Conservation (phyloP, 1,139 yeast species). For the Magnusiomyces fungicola region DNA sequence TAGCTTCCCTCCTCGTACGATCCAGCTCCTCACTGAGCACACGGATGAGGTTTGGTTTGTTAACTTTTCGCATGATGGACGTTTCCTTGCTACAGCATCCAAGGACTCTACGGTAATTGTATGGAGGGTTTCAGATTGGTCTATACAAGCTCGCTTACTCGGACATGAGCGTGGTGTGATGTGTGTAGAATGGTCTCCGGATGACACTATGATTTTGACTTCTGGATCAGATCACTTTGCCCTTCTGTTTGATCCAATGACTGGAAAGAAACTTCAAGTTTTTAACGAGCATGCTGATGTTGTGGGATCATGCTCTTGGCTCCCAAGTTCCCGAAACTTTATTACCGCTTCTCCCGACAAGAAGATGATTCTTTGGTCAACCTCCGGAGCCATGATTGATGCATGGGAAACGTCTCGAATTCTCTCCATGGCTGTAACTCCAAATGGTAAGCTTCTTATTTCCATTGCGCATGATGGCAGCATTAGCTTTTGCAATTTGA, state of each 20-base stretch:
- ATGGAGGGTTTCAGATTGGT: conserved; percentile 56
- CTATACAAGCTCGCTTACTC: conserved; percentile 34
- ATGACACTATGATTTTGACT: conserved; percentile 57
- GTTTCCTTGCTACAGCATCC: conserved; percentile 67
- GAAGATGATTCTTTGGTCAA: conserved; percentile 55
- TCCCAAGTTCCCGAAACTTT: conserved; percentile 54
- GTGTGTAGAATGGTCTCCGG: conserved; percentile 66
- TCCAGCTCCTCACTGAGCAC: conserved; percentile 45
- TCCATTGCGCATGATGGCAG: conserved; percentile 57
- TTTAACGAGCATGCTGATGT: conserved; percentile 28
- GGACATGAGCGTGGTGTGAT: conserved; percentile 58
- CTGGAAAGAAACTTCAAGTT: conserved; percentile 29
- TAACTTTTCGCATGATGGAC: conserved; percentile 70
- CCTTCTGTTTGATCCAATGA: conserved; percentile 54
- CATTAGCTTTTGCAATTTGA: conserved; percentile 42
- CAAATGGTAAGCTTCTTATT: conserved; percentile 54
- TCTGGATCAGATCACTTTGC: conserved; percentile 63
- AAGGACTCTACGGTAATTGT: conserved; percentile 58
- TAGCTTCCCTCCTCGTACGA: conserved; percentile 44
- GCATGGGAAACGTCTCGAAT: conserved; percentile 45
- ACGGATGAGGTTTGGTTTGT: conserved; percentile 79
- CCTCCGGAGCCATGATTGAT: conserved; percentile 37
- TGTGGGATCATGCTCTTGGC: conserved; percentile 68
- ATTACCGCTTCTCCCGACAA: conserved; percentile 71
- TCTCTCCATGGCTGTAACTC: conserved; percentile 62